Evolutionary conservation across 768 basidiomycete species (phyloP).

Genomic region (Leccinum broughii): DNA sequence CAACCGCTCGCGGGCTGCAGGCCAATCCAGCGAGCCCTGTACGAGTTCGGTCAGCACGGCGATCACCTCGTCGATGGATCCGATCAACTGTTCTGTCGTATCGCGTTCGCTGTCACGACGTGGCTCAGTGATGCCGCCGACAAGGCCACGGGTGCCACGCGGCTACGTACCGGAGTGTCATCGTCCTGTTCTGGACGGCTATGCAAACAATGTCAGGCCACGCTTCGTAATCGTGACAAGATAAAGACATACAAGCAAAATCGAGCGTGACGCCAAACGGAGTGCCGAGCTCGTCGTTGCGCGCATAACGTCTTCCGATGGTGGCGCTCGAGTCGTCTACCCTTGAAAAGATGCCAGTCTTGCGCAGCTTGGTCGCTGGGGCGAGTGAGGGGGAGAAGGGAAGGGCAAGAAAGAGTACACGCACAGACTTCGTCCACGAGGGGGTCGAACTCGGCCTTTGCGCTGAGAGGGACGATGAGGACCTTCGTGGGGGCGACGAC

Average conservation of each 20-base stretch:
- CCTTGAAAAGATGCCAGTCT: slow-evolving; percentile 85
- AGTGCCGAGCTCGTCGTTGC: slow-evolving; percentile 98
- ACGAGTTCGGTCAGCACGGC: slow-evolving; percentile 77
- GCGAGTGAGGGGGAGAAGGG: background rate
- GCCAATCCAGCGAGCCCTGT: slow-evolving; percentile 74
- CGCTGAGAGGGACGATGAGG: slow-evolving; percentile 91
- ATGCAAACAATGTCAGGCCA: slow-evolving; percentile 6
- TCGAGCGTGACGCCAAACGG: slow-evolving; percentile 96
- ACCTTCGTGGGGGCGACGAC: slow-evolving; percentile 95
- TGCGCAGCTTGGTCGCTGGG: slow-evolving; percentile 82
- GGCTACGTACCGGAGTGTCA: slow-evolving; percentile 81
- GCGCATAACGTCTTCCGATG: slow-evolving; percentile 95
- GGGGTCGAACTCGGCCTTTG: slow-evolving; percentile 80
- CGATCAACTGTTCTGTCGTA: slow-evolving; percentile 91
- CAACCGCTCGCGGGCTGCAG: slow-evolving; percentile 66
- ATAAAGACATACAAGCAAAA: slow-evolving; percentile 66
- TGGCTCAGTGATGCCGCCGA: slow-evolving; percentile 4
- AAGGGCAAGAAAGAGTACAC: slow-evolving; percentile 36
- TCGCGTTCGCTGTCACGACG: slow-evolving; percentile 74
- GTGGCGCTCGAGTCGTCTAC: slow-evolving; percentile 95
- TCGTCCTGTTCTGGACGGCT: slow-evolving; percentile 91
- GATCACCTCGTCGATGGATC: slow-evolving; percentile 86
- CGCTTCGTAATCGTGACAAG: background rate
- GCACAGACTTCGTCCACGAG: slow-evolving; percentile 87
- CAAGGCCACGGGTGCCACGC: background rate